Conservation (phyloP, 2,329 filamentous ascomycete genomes). For the Paraconiothyrium sp. region DNA sequence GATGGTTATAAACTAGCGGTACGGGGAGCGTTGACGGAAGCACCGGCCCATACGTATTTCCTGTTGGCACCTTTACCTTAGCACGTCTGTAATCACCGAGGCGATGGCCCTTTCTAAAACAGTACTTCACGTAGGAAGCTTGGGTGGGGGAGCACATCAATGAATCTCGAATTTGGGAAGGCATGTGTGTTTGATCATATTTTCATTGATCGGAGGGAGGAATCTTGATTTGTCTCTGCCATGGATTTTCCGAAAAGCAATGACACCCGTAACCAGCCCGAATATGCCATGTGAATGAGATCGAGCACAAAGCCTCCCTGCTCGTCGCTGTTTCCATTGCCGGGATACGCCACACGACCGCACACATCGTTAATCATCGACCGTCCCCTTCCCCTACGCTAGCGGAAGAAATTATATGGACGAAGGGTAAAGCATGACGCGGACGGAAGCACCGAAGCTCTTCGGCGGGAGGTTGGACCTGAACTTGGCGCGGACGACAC, state of each 20-base stretch:
- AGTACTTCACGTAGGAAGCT: neutral
- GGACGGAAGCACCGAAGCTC: constrained; percentile 86
- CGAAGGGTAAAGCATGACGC: constrained; percentile 97
- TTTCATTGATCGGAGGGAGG: constrained; percentile 49
- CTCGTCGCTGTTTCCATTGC: constrained; percentile 41
- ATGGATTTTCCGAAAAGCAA: constrained; percentile 47
- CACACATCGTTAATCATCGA: constrained; percentile 36
- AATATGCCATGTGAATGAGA: constrained; percentile 49
- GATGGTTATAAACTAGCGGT: no score
- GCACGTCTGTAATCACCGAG: neutral
- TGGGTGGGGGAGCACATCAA: neutral
- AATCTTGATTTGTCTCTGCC: constrained; percentile 51
- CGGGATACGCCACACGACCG: constrained; percentile 39
- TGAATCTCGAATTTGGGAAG: neutral
- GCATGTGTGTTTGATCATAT: constrained; percentile 39
- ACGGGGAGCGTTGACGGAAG: no score
- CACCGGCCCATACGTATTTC: neutral
- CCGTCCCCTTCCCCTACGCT: constrained; percentile 35
- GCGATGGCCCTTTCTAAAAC: neutral
- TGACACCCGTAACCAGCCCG: constrained; percentile 51
- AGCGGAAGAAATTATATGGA: constrained; percentile 77
- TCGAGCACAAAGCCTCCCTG: constrained; percentile 42
- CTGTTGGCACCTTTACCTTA: neutral
- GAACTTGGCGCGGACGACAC: constrained; percentile 98
- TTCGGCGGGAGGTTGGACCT: constrained; percentile 92